Evolutionary conservation across 2,329 filamentous ascomycete genomes (phyloP), one percentile per base, ranked within the genome.

Genomic region (Ceratocystis smalleyi): DNA sequence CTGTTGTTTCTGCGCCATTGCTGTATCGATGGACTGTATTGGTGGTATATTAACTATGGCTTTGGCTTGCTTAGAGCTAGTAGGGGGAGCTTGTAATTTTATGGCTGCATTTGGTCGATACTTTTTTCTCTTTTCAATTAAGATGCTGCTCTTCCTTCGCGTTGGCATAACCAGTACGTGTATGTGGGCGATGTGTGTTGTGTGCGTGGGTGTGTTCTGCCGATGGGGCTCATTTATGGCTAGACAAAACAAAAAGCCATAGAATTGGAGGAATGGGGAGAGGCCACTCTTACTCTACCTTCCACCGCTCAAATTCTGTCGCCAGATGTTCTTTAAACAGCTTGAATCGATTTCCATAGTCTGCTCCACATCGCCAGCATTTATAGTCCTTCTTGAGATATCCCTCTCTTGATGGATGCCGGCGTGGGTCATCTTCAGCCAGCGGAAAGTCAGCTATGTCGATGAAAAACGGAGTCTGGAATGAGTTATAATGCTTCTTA

Each of bases 401-500:
- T 19, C 79, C 76, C 64, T 79, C 75, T 65, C 74, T 74, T 0
- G 75, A 77, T 0, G 83, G 80, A 64, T 83, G 72, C 68, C 85
- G 78, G 66, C 89, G 76, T 57, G 75, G 73, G 72, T 95, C 89
- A 64, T 85, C 81, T 30, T 76, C 67, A 0, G 79, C 77, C 35
- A 97, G 75, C 3, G 94, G 92, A 61, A 96, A 92, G 66, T 91
- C 88, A 24, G 84, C 84, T 30, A 97, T 71, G 17, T 81, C 78
- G 12, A 97, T 82, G 24, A 99, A 82, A 72, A 97, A 99, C 2
- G 82, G 81, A 62, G 91, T 95, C 40, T 83, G 84, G 75, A 97
- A 97, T 68, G 88, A 94, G 71, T 94, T 89, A 75, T 96, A 97
- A 75, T 97, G 94, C 73, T 91, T 92, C 68, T 84, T 80, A 71